Base-by-base conservation (phyloP, 805 yeast species). In the Lipomyces orientalis region DNA sequence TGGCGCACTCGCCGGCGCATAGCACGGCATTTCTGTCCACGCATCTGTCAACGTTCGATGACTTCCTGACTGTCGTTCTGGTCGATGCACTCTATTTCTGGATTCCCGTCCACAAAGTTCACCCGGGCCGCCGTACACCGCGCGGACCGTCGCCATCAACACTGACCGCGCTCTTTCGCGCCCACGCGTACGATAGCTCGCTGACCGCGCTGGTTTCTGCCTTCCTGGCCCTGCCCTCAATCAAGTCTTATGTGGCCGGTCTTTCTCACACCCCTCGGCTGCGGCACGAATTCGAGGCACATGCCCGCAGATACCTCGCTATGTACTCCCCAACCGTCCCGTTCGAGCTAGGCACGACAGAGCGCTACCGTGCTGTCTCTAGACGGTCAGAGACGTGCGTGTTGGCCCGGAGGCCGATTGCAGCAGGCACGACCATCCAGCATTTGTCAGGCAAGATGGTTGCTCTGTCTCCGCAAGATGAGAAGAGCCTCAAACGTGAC, bases 281-380 rank as follows among this genome's bases (percentile, higher is more conserved):
- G 8, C 69, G 71, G 12, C 64, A 56, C 7, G 81, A 79, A 54
- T 83, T 83, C 64, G 77, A 74, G 35, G 69, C 69, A 39, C 84
- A 83, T 60, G 73, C 79, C 0, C 70, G 71, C 37, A 75, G 80
- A 46, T 83, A 83, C 65, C 62, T 83, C 29, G 73, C 73, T 39
- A 68, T 81, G 25, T 83, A 76, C 66, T 62, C 67, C 0, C 77
- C 78, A 5, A 79, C 78, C 12, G 80, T 83, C 61, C 81, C 81
- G 8, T 83, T 81, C 71, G 83, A 80, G 58, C 69, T 83, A 19
- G 76, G 79, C 62, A 79, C 82, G 1, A 82, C 85, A 6, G 83
- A 81, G 60, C 73, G 85, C 6, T 83, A 82, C 67, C 67, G 71
- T 35, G 46, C 72, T 10, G 72, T 74, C n/a, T 75, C 77, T 16